phyloP scores from a whole-genome alignment of 495 filamentous ascomycete species.

The Pyrenula aspistea region DNA sequence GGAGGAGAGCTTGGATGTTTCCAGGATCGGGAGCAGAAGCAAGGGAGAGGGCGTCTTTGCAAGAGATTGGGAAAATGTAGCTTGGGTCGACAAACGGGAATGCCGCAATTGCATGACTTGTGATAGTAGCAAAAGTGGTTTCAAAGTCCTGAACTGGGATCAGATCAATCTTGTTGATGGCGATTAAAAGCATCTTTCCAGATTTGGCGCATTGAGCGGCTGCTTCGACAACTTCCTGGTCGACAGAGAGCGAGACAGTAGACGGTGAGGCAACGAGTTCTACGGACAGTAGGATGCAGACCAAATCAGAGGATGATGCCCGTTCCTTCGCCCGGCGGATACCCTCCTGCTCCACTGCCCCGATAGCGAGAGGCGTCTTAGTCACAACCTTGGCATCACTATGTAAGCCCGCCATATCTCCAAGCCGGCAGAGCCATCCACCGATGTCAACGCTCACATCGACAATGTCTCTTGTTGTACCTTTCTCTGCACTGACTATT shows the following conservation, averaged over 20 bases:
- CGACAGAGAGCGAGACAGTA: slow-evolving; percentile 26
- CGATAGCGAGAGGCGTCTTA: slow-evolving; percentile 29
- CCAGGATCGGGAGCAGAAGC: slow-evolving; percentile 37
- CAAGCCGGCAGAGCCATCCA: slow-evolving; percentile 78
- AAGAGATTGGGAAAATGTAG: slow-evolving; percentile 58
- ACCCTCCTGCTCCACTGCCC: slow-evolving; percentile 76
- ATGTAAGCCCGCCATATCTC: slow-evolving; percentile 79
- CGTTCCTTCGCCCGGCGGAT: slow-evolving; percentile 76
- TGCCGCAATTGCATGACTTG: too few relatives aligned
- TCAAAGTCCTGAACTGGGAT: slow-evolving; percentile 2
- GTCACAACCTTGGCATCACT: slow-evolving; percentile 23
- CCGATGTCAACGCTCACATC: slow-evolving; percentile 85
- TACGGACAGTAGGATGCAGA: slow-evolving; percentile 67
- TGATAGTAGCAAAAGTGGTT: slow-evolving; percentile 12
- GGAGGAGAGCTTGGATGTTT: slow-evolving; percentile 55
- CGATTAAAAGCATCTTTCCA: slow-evolving; percentile 53
- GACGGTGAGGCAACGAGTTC: slow-evolving; percentile 30
- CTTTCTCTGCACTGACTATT: slow-evolving; percentile 84
- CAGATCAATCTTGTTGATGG: slow-evolving; percentile 76
- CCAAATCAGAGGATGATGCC: slow-evolving; percentile 72
- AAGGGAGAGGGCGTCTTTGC: slow-evolving; percentile 29
- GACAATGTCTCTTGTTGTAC: slow-evolving; percentile 88
- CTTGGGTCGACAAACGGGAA: slow-evolving; percentile 25
- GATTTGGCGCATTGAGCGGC: slow-evolving; percentile 39
- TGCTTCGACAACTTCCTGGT: slow-evolving; percentile 46